Conservation (phyloP, 1,284 basidiomycete species). For the Porphyrellus sp. region DNA sequence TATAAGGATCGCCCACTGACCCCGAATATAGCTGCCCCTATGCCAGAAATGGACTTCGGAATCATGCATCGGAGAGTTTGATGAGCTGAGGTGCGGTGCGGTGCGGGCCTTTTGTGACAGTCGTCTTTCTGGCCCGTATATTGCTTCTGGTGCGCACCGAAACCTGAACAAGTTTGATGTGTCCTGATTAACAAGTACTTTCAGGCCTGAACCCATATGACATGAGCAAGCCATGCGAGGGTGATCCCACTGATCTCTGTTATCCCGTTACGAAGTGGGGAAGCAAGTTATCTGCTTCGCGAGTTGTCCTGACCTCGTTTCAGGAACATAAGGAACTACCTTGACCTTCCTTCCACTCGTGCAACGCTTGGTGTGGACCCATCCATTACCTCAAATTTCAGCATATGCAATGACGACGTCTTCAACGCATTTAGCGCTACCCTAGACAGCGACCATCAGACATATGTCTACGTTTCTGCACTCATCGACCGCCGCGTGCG, state of each 20-base stretch:
- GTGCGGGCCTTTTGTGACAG: conserved; percentile 43
- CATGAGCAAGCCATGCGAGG: conserved; percentile 58
- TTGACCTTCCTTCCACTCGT: conserved; percentile 45
- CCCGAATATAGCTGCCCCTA: conserved; percentile 39
- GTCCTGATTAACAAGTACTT: conserved; percentile 1
- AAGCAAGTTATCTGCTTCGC: neutral
- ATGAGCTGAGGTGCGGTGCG: conserved; percentile 48
- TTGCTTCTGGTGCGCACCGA: conserved; percentile 35
- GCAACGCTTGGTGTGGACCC: conserved; percentile 56
- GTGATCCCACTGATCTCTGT: conserved; percentile 34
- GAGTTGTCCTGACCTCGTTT: conserved; percentile 1
- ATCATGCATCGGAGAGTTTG: conserved; percentile 46
- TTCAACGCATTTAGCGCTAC: conserved; percentile 37
- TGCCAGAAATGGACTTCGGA: conserved; percentile 45
- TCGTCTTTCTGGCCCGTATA: conserved; percentile 36
- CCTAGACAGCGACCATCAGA: conserved; percentile 44
- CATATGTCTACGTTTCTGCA: conserved; percentile 57
- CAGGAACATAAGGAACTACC: conserved; percentile 49
- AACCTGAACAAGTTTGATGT: conserved; percentile 26
- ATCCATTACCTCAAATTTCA: conserved; percentile 42
- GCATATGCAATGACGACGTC: conserved; percentile 40
- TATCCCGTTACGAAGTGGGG: conserved; percentile 48
- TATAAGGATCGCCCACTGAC: neutral
- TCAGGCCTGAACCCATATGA: conserved; percentile 46
- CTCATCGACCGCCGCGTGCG: conserved; percentile 74